Evolutionary conservation across 2,329 filamentous ascomycete genomes (phyloP).

Genomic region (Sporothrix luriei): DNA sequence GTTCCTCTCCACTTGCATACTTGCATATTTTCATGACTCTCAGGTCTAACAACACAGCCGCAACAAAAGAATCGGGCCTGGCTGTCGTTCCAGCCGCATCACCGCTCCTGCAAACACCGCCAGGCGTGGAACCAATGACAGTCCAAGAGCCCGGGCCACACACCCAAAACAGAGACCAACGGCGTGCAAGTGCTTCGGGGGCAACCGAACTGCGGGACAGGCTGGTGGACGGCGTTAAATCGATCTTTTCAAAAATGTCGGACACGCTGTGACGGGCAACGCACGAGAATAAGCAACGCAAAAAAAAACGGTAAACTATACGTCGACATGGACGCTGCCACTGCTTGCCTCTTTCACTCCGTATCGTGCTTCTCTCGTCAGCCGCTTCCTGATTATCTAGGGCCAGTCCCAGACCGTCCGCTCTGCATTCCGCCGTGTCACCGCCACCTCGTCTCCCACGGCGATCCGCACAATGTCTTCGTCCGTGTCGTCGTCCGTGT

Average conservation of each 20-base stretch:
- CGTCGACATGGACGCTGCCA: background rate
- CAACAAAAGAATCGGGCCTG: slow-evolving; percentile 24
- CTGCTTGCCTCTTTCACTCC: background rate
- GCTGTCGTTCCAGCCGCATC: background rate
- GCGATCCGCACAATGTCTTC: slow-evolving; percentile 44
- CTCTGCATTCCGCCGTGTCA: slow-evolving; percentile 54
- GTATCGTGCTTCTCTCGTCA: too few relatives aligned
- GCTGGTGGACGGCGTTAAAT: slow-evolving; percentile 29
- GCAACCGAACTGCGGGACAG: slow-evolving; percentile 29
- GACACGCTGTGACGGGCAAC: background rate
- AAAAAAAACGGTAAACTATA: background rate
- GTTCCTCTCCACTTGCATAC: background rate
- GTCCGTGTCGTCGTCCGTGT: slow-evolving; percentile 35
- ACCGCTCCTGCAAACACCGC: background rate
- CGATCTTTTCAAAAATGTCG: slow-evolving; percentile 7
- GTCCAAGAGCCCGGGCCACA: background rate
- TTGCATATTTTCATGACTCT: background rate
- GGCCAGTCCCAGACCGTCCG: slow-evolving; percentile 60
- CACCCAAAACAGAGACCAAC: background rate
- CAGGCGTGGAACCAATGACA: background rate
- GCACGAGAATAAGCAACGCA: background rate
- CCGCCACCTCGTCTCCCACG: slow-evolving; percentile 54
- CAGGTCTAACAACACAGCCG: background rate
- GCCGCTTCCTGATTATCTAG: background rate
- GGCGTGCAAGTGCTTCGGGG: slow-evolving; percentile 21